Evolutionary conservation across 1,284 basidiomycete species (phyloP).

Genomic region (Clitocybe nebularis): DNA sequence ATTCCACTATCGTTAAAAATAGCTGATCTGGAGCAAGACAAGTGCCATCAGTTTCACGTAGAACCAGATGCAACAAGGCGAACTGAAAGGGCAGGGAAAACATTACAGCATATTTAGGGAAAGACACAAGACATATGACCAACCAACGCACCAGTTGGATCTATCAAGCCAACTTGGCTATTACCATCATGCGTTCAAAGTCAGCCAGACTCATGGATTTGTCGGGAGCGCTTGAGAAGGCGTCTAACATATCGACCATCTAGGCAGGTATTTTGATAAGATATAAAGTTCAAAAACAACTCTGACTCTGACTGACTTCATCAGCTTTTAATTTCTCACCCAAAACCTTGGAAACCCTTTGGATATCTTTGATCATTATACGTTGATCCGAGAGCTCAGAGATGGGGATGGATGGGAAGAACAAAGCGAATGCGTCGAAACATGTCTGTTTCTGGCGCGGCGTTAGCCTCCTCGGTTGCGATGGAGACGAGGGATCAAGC

Average conservation of each 20-base stretch:
- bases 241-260: conserved; percentile 72
- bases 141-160: no score
- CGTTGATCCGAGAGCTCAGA: conserved; percentile 43
- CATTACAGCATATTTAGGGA: no score
- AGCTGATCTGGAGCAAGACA: no score
- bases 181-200: conserved; percentile 70
- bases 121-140: no score
- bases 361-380: conserved; percentile 63
- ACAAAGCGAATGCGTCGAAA: conserved; percentile 57
- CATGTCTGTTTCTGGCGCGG: conserved; percentile 51
- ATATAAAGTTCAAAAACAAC: neutral
- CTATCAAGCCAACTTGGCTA: conserved; percentile 39
- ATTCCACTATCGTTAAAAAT: no score
- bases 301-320: conserved; percentile 44
- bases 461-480: conserved; percentile 32
- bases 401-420: conserved; percentile 51
- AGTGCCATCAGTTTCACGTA: no score
- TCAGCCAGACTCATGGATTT: conserved; percentile 63
- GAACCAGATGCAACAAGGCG: no score
- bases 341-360: conserved; percentile 49
- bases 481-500: conserved; percentile 2
- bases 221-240: conserved; percentile 64
- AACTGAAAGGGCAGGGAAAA: no score
- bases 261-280: conserved; percentile 22
- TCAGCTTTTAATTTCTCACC: conserved; percentile 68